Percentiles rank a stretch among this genome's conserved stretches.
phyloP scores from a whole-genome alignment of 23 red algal genomes.

The Cyanidioschyzon merolae region DNA sequence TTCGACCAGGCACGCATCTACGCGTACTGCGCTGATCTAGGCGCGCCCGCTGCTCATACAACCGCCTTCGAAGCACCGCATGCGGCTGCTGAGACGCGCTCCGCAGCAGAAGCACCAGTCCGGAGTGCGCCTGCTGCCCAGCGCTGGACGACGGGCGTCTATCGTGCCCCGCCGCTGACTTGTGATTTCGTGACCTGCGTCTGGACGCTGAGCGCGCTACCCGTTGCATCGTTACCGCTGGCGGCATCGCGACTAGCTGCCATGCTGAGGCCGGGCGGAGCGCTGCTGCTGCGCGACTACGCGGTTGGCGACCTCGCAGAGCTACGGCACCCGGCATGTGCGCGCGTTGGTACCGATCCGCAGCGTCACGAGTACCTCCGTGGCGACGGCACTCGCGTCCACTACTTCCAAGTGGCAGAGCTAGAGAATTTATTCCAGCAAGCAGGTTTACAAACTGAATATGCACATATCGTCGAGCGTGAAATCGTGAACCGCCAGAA shows the following conservation, averaged over 20 bases:
- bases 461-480: slow-evolving; percentile 30
- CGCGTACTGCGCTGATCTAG: slow-evolving; percentile 52
- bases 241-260: slow-evolving; percentile 29
- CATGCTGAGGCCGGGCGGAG: slow-evolving; percentile 38
- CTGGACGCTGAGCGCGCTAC: slow-evolving; percentile 73
- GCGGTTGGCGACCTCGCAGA: slow-evolving; percentile 81
- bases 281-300: slow-evolving; percentile 80
- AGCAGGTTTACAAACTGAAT: slow-evolving; percentile 22
- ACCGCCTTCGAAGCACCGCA: background rate
- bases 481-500: slow-evolving; percentile 59
- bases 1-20: slow-evolving; percentile 36
- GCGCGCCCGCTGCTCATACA: background rate
- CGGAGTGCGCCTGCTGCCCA: background rate
- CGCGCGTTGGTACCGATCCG: slow-evolving; percentile 19
- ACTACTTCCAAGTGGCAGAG: slow-evolving; percentile 66
- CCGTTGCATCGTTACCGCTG: slow-evolving; percentile 19
- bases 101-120: background rate
- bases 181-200: slow-evolving; percentile 50
- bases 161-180: slow-evolving; percentile 4
- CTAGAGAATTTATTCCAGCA: slow-evolving; percentile 40
- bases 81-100: background rate
- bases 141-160: background rate
- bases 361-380: slow-evolving; percentile 38
- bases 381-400: slow-evolving; percentile 84
- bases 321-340: slow-evolving; percentile 25